phyloP scores from a whole-genome alignment of 2,329 filamentous ascomycete species.

The Beauveria sp. region DNA sequence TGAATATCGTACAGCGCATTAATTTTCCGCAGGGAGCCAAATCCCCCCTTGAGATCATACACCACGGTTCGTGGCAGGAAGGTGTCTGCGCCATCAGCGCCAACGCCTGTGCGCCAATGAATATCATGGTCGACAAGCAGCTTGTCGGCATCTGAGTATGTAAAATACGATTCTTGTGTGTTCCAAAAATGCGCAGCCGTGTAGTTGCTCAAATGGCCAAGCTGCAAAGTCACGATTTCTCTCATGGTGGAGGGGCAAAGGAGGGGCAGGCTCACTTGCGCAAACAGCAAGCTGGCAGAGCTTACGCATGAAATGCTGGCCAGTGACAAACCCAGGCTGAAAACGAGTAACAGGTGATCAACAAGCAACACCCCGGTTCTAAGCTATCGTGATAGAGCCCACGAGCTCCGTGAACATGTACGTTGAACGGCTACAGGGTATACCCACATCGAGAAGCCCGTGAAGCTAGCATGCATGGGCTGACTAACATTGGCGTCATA shows the following conservation, averaged over 20 bases:
- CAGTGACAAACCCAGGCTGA: neutral
- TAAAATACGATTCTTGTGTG: conserved; percentile 93
- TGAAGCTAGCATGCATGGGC: neutral
- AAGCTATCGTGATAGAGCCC: neutral
- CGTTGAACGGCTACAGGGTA: neutral
- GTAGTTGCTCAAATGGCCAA: conserved; percentile 90
- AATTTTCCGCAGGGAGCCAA: conserved; percentile 79
- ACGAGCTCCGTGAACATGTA: neutral
- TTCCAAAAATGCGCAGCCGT: conserved; percentile 98
- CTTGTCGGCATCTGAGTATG: conserved; percentile 53
- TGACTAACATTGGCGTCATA: conserved; percentile 7
- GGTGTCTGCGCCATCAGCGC: conserved; percentile 78
- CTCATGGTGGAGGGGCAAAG: conserved; percentile 56
- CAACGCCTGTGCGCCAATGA: conserved; percentile 79
- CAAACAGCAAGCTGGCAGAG: neutral
- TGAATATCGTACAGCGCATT: conserved; percentile 74
- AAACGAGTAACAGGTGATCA: neutral
- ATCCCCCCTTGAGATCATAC: conserved; percentile 91
- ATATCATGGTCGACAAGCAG: conserved; percentile 48
- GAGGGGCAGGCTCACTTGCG: neutral
- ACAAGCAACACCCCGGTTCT: too few species aligned
- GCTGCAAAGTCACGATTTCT: conserved; percentile 89
- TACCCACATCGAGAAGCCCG: neutral
- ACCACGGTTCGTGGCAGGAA: conserved; percentile 87
- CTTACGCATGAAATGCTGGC: neutral